Percentiles rank a stretch among this genome's conserved stretches.
These are phyloP conservation scores for Globisporangium sylvaticum DNA, from an alignment of 352 stramenopile species.

Conservation along the genomic window DNA sequence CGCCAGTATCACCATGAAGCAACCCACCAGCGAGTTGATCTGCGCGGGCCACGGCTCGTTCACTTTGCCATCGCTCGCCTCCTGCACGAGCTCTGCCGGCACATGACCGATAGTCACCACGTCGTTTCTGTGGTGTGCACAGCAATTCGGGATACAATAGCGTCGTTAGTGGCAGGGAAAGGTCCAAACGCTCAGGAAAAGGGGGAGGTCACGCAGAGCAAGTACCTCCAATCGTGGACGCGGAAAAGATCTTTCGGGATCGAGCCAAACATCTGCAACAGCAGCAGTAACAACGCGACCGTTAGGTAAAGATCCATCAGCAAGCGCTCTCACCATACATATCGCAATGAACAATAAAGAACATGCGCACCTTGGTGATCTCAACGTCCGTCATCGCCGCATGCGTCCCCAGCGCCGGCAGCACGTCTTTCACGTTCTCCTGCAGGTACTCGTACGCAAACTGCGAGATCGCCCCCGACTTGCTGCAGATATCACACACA, in stretches of 20 bases:
- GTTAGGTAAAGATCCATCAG: not conserved
- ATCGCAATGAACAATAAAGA: not conserved
- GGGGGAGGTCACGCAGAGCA: not conserved
- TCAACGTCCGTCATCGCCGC: constrained; percentile 94
- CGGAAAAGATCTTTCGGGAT: constrained; percentile 86
- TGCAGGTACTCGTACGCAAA: constrained; percentile 93
- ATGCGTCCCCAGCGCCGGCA: constrained; percentile 95
- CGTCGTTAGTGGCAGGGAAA: not conserved
- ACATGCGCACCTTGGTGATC: constrained; percentile 61
- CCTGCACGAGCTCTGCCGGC: constrained; percentile 87
- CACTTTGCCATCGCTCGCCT: constrained; percentile 94
- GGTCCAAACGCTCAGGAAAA: not conserved
- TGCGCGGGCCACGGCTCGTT: constrained; percentile 95
- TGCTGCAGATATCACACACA: constrained; percentile 29
- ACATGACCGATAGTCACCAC: constrained; percentile 95
- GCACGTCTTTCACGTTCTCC: constrained; percentile 79
- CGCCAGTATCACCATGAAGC: not conserved
- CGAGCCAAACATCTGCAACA: constrained; percentile 89
- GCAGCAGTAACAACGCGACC: not conserved
- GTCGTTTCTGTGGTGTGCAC: constrained; percentile 74
- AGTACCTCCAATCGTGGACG: constrained; percentile 94
- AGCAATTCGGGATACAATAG: not conserved
- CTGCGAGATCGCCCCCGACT: constrained; percentile 91
- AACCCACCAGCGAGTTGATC: constrained; percentile 92
- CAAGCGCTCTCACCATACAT: not conserved